These are phyloP conservation scores for Poronia punctata DNA, from an alignment of 495 filamentous ascomycete species.

Conservation along the genomic window DNA sequence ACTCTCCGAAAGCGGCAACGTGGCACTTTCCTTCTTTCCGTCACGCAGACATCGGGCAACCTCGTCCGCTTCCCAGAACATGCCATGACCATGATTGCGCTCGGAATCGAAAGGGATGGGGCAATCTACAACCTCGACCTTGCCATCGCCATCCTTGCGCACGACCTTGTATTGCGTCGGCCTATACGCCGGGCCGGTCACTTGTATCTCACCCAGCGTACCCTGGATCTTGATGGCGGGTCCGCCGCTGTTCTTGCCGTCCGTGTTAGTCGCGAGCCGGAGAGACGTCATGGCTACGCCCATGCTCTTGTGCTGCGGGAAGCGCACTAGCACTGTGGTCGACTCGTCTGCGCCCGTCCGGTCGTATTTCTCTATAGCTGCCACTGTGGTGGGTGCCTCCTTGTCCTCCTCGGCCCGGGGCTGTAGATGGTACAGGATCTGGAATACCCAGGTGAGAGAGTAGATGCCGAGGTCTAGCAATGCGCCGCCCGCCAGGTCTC, in stretches of 20 bases:
- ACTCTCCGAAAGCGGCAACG: slow-evolving; percentile 72
- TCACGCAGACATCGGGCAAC: slow-evolving; percentile 75
- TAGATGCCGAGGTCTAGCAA: slow-evolving; percentile 85
- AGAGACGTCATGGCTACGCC: slow-evolving; percentile 76
- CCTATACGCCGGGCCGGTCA: slow-evolving; percentile 65
- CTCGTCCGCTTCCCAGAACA: slow-evolving; percentile 96
- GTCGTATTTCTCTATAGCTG: slow-evolving; percentile 67
- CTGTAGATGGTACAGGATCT: slow-evolving; percentile 76
- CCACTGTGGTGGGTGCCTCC: slow-evolving; percentile 40
- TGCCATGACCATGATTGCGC: slow-evolving; percentile 61
- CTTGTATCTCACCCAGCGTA: slow-evolving; percentile 78
- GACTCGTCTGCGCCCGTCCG: slow-evolving; percentile 80
- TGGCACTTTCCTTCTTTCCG: slow-evolving; percentile 71
- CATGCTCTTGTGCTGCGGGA: slow-evolving; percentile 57
- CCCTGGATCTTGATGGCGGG: slow-evolving; percentile 79
- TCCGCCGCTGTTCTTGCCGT: slow-evolving; percentile 52
- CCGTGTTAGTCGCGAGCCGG: slow-evolving; percentile 60
- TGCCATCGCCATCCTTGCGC: slow-evolving; percentile 35
- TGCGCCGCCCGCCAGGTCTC: slow-evolving; percentile 77
- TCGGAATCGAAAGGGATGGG: slow-evolving; percentile 52
- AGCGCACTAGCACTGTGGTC: slow-evolving; percentile 72
- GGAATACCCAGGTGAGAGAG: slow-evolving; percentile 88
- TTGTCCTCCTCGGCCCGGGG: slow-evolving; percentile 51
- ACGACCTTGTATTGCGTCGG: slow-evolving; percentile 60
- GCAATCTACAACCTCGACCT: slow-evolving; percentile 53